Percentiles rank a stretch among this genome's conserved stretches.
Evolutionary conservation across 495 filamentous ascomycete species (phyloP).

Genomic region (Neurospora sp.): DNA sequence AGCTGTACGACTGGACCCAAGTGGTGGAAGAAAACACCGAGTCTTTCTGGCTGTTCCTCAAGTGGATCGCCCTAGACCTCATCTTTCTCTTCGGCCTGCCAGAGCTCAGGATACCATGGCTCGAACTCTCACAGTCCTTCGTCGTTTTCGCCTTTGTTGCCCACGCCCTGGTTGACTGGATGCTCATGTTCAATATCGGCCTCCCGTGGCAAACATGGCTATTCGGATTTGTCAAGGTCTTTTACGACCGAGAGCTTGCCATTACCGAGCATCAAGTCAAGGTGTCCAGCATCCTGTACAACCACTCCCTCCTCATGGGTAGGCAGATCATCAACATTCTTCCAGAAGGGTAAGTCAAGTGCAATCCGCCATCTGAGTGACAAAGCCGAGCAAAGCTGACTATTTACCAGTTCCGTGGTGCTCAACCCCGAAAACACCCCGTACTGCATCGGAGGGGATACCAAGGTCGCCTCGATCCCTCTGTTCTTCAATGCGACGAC

Average conservation of each 20-base stretch:
- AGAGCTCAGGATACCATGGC: slow-evolving; percentile 82
- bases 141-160: slow-evolving; percentile 53
- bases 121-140: slow-evolving; percentile 73
- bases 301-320: slow-evolving; percentile 84
- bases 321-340: slow-evolving; percentile 95
- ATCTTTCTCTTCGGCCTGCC: slow-evolving; percentile 79
- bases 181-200: slow-evolving; percentile 87
- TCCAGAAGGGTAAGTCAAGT: slow-evolving; percentile 68
- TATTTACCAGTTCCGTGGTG: slow-evolving; percentile 55
- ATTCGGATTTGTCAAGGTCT: slow-evolving; percentile 54
- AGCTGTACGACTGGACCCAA: slow-evolving; percentile 70
- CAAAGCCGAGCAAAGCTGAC: slow-evolving; percentile 6
- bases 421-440: slow-evolving; percentile 69
- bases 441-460: slow-evolving; percentile 64
- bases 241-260: slow-evolving; percentile 84
- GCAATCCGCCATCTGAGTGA: neutral
- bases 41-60: slow-evolving; percentile 79
- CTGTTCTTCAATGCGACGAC: slow-evolving; percentile 88
- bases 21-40: slow-evolving; percentile 66
- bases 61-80: slow-evolving; percentile 81
- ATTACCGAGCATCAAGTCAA: slow-evolving; percentile 86
- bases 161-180: slow-evolving; percentile 62
- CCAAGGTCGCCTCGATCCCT: slow-evolving; percentile 55
- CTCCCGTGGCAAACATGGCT: slow-evolving; percentile 59
- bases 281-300: slow-evolving; percentile 72